These are phyloP conservation scores for Coemansia sp. DNA, from an alignment of 192 early-diverging fungal genomes.

Conservation along the genomic window DNA sequence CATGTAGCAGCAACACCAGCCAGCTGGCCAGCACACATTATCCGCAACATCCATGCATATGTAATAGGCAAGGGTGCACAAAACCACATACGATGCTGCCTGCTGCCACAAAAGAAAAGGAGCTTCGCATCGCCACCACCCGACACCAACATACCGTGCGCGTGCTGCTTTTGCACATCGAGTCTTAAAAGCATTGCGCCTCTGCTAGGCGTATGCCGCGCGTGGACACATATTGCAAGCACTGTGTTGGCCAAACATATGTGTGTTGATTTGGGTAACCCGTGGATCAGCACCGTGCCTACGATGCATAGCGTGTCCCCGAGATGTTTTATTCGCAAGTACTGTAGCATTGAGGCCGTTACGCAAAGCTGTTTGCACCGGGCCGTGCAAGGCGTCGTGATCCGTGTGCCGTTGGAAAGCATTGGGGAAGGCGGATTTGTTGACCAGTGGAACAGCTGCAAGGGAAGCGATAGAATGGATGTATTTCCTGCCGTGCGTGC, in stretches of 20 bases:
- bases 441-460: neutral
- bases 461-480: neutral
- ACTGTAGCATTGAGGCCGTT: neutral
- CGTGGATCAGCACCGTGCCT: too few species aligned
- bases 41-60: neutral
- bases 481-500: neutral
- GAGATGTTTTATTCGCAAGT: neutral
- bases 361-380: neutral
- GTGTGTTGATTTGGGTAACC: neutral
- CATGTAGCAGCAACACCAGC: neutral
- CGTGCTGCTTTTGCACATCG: neutral
- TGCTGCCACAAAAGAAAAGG: neutral
- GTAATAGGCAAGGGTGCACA: neutral
- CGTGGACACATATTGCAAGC: neutral
- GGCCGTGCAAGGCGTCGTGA: neutral
- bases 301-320: neutral
- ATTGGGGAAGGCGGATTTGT: neutral
- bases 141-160: neutral
- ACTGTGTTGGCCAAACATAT: neutral
- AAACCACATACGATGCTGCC: neutral
- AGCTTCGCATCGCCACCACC: too few species aligned
- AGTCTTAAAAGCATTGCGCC: neutral
- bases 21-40: neutral
- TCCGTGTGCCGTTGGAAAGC: neutral
- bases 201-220: neutral